These are phyloP conservation scores for Purshia tridentata DNA, from an alignment of 306 rosid species.

Conservation along the genomic window DNA sequence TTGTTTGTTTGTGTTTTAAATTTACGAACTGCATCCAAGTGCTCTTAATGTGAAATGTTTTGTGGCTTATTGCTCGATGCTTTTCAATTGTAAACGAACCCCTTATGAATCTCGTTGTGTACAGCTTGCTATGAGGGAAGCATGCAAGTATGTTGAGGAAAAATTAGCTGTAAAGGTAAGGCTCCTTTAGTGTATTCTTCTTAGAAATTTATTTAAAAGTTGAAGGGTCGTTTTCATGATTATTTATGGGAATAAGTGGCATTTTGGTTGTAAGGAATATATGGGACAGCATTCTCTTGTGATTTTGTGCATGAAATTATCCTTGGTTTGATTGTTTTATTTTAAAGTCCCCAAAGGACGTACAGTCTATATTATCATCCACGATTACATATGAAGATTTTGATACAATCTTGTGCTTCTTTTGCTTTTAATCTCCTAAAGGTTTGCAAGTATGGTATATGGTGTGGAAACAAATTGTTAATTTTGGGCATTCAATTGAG, in stretches of 20 bases:
- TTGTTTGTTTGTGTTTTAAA: not conserved
- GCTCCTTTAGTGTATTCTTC: not conserved
- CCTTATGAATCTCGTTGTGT: constrained; percentile 14
- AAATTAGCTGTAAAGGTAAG: constrained; percentile 77
- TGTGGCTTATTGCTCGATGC: constrained; percentile 12
- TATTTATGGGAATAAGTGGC: too few species aligned
- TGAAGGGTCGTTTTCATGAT: not conserved
- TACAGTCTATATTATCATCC: not conserved
- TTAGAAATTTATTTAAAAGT: constrained; percentile 11
- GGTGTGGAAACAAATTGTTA: not conserved
- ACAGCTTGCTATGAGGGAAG: constrained; percentile 99
- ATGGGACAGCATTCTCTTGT: not conserved
- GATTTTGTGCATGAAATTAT: not conserved
- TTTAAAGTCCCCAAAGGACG: not conserved
- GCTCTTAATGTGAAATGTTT: not conserved
- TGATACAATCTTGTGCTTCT: not conserved
- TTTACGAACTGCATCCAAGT: not conserved
- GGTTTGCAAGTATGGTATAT: not conserved
- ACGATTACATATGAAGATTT: not conserved
- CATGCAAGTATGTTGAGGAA: constrained; percentile 86
- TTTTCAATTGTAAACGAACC: not conserved
- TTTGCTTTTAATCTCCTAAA: not conserved
- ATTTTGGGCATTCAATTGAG: not conserved
- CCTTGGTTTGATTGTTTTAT: not conserved
- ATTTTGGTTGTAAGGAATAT: not conserved